Percentiles rank a stretch among this genome's conserved stretches.
phyloP scores from a whole-genome alignment of 225 moss, liverwort and hornwort genomes.

The Asterella californica region DNA sequence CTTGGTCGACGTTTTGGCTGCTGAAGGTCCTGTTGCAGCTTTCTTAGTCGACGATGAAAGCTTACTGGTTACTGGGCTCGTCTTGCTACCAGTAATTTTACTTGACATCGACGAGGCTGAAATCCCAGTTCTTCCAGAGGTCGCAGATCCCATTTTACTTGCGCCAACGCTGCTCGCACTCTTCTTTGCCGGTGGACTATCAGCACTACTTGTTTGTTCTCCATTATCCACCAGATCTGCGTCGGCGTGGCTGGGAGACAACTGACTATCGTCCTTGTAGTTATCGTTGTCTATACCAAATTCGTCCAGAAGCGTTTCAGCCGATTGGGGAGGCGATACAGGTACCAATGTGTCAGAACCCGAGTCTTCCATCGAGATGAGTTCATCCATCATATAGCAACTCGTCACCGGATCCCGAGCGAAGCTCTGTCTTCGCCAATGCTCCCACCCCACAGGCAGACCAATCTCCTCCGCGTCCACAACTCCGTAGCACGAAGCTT shows the following conservation, averaged over 20 bases:
- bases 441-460: conserved; percentile 15
- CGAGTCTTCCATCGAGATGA: conserved; percentile 49
- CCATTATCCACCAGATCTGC: conserved; percentile 14
- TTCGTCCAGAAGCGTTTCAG: conserved; percentile 43
- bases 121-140: conserved; percentile 9
- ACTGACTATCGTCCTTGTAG: conserved; percentile 6
- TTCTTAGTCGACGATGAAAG: conserved; percentile 11
- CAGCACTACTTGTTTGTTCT: background rate
- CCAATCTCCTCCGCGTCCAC: conserved; percentile 26
- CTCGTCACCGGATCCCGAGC: conserved; percentile 39
- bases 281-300: conserved; percentile 36
- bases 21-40: conserved; percentile 7
- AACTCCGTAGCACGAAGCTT: conserved; percentile 28
- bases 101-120: background rate
- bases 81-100: conserved; percentile 17
- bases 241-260: background rate
- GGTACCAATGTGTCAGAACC: conserved; percentile 42
- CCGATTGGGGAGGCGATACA: conserved; percentile 39
- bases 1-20: conserved; percentile 17
- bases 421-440: conserved; percentile 22
- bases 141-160: conserved; percentile 17
- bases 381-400: conserved; percentile 51
- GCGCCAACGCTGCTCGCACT: conserved; percentile 16
- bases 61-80: conserved; percentile 9
- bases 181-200: conserved; percentile 3